Conservation (phyloP, 768 basidiomycete species). For the Strobilomyces echinocephalus region DNA sequence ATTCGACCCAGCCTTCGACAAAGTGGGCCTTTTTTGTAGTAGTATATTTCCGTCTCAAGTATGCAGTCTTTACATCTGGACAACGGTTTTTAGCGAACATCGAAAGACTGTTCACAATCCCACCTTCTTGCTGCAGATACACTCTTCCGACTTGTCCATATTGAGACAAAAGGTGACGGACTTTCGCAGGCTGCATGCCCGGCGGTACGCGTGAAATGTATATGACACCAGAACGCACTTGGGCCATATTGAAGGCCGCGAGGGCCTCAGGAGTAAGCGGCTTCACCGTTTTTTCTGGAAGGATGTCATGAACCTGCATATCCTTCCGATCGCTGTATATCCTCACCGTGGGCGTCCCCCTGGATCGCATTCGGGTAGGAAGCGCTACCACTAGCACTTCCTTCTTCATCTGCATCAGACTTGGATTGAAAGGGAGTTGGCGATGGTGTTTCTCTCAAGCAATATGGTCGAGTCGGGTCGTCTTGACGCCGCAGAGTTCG, state of each 20-base stretch:
- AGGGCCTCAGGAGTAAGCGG: conserved; percentile 73
- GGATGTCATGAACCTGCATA: conserved; percentile 43
- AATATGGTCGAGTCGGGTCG: neutral
- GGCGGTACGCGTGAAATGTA: conserved; percentile 97
- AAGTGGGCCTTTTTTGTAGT: conserved; percentile 83
- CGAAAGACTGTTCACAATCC: conserved; percentile 14
- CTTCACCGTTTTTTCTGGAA: conserved; percentile 50
- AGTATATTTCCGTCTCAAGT: conserved; percentile 75
- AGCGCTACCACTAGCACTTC: neutral
- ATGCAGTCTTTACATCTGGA: conserved; percentile 81
- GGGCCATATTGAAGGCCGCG: conserved; percentile 66
- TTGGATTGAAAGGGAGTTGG: neutral
- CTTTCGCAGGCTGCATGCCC: conserved; percentile 95
- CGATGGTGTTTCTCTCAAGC: neutral
- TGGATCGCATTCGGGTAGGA: conserved; percentile 12
- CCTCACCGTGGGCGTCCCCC: conserved; percentile 23
- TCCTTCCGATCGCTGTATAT: conserved; percentile 42
- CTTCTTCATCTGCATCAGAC: neutral
- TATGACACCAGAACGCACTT: conserved; percentile 76
- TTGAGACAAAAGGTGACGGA: conserved; percentile 85
- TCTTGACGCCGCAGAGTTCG: neutral
- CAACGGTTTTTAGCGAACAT: neutral
- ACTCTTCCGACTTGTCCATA: conserved; percentile 91
- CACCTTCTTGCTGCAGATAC: conserved; percentile 91
- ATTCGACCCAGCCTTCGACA: conserved; percentile 98